Evolutionary conservation across 1,139 yeast species (phyloP), one percentile per base, ranked within the genome.

Genomic region (Candida glucosophila): DNA sequence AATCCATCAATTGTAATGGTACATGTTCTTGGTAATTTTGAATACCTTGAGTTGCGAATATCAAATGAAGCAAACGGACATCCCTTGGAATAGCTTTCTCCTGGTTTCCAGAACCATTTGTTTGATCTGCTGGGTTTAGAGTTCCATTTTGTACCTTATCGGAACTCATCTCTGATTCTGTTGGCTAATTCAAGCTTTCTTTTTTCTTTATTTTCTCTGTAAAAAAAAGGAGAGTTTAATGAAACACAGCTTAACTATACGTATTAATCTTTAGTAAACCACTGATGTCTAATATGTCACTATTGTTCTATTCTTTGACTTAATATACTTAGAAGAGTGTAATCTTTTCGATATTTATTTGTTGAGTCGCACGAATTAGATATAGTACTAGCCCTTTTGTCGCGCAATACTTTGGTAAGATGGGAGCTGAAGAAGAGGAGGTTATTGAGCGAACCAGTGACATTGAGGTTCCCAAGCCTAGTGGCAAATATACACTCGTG

Each of bases 11-110:
- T 49, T 88, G 97, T 20, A 90, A 56, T 1, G 97, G 96, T 3
- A 90, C 97, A 34, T 86, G 92, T 47, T 88, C 97, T 47, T 90
- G 95, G 52, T 88, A 90, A 35, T 82, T 77, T 32, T 82, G 85
- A 18, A 90, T 83, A 1, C 94, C 90, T 58, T 90, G 94, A 0
- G 96, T 81, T 10, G 97, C 97, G 43, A 90, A 73, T 28, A 90
- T 80, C 48, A 90, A 63, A 48, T 90, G 96, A 30, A 90, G 59
- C 36, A 92, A 67, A 34, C 97, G 68, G 22, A 90, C 96, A 49
- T 92, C 99, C 37, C 97, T 61, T 1, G 98, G 98, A 11, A 73
- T 61, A 2, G 61, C 58, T 20, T 38, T 39, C 14, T 19, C 22
- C 20, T 33, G 35, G 11, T 22, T 23, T 8, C 19, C 14, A 6